A percentile compares a stretch with the other conserved stretches of the same genome.
These are phyloP conservation scores for Pseudogymnoascus sp. DNA, from an alignment of 2,329 filamentous ascomycete genomes.

Conservation along the genomic window DNA sequence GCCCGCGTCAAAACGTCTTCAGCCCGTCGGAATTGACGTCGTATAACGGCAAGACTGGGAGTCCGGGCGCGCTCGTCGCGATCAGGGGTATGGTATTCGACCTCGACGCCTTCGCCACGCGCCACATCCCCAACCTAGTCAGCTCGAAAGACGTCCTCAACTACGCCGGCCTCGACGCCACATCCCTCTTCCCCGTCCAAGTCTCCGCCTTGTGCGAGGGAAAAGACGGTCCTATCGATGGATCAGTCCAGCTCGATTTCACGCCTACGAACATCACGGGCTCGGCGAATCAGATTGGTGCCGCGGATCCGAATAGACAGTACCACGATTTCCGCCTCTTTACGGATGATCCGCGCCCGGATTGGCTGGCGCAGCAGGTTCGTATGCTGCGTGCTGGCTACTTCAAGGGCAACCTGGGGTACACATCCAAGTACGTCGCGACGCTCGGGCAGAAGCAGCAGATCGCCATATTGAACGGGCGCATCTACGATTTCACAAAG, in stretches of 20 bases:
- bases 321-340: conserved; percentile 92
- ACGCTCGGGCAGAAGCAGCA: conserved; percentile 55
- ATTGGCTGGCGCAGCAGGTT: conserved; percentile 93
- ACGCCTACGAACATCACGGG: conserved; percentile 66
- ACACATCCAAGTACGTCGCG: conserved; percentile 66
- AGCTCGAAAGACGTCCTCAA: conserved; percentile 54
- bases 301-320: conserved; percentile 60
- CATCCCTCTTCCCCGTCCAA: conserved; percentile 82
- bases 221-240: conserved; percentile 53
- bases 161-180: conserved; percentile 85
- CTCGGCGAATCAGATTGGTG: conserved; percentile 54
- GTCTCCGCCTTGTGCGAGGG: conserved; percentile 87
- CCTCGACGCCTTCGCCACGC: conserved; percentile 60
- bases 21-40: conserved; percentile 66
- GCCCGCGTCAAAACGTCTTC: conserved; percentile 83
- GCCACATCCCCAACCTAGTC: conserved; percentile 65
- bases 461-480: conserved; percentile 69
- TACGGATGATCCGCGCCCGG: conserved; percentile 70
- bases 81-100: conserved; percentile 89
- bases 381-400: conserved; percentile 66
- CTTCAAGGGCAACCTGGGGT: conserved; percentile 82
- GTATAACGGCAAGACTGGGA: conserved; percentile 62
- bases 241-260: conserved; percentile 77
- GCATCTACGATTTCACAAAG: conserved; percentile 81
- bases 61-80: conserved; percentile 56